Conservation (phyloP, 257 asterid species). For the Thymus mandschuricus region DNA sequence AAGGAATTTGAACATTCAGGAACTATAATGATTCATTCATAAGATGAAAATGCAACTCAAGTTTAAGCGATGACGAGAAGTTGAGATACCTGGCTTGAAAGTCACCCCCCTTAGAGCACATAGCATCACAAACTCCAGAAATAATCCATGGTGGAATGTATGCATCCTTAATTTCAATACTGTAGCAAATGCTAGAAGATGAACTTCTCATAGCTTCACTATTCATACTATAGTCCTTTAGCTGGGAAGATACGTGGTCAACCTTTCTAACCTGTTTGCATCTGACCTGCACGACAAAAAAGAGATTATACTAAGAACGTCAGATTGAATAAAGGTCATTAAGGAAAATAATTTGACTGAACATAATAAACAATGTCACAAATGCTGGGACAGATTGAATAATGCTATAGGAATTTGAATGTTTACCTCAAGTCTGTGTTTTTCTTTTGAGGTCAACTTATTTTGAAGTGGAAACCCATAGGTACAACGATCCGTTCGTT, state of each 20-base stretch:
- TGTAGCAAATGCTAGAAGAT: slow-evolving; percentile 66
- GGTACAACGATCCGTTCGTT: background rate
- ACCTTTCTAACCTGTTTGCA: slow-evolving; percentile 86
- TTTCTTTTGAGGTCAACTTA: background rate
- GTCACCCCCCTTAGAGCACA: slow-evolving; percentile 62
- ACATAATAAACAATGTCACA: background rate
- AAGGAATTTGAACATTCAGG: background rate
- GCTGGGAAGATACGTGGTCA: slow-evolving; percentile 50
- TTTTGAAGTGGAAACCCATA: background rate
- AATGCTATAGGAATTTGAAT: background rate
- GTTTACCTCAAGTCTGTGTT: background rate
- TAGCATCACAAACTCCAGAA: slow-evolving; percentile 66
- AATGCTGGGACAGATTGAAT: slow-evolving; percentile 12
- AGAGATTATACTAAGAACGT: slow-evolving; percentile 16
- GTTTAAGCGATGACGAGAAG: slow-evolving; percentile 21
- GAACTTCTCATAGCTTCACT: slow-evolving; percentile 47
- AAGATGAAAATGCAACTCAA: background rate
- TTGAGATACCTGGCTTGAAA: slow-evolving; percentile 80
- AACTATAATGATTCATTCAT: background rate
- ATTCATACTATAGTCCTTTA: slow-evolving; percentile 42
- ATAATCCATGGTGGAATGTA: slow-evolving; percentile 89
- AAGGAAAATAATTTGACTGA: background rate
- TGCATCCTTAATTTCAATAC: slow-evolving; percentile 75
- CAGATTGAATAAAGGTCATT: slow-evolving; percentile 7
- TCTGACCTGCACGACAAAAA: slow-evolving; percentile 60